Evolutionary conservation across 2,329 filamentous ascomycete species (phyloP).

Genomic region (Phyllosticta ampelicida): DNA sequence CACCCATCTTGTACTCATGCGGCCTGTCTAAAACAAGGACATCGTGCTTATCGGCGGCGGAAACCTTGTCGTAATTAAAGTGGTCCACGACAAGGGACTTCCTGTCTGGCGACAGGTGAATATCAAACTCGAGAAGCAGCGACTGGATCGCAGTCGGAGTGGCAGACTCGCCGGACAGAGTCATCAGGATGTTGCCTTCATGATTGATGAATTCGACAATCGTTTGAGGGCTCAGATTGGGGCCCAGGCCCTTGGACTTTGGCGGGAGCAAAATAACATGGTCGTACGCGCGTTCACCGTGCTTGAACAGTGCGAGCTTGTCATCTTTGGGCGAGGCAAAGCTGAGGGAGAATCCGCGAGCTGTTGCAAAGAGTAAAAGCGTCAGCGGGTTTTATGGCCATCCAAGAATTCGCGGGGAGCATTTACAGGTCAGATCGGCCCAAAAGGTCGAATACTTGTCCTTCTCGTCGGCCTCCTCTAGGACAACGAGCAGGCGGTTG

Average conservation of each 20-base stretch:
- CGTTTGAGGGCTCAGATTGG: constrained; percentile 72
- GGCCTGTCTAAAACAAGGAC: constrained; percentile 70
- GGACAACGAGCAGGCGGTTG: constrained; percentile 68
- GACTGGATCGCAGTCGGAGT: constrained; percentile 65
- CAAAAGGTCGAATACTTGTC: constrained; percentile 73
- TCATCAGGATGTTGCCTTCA: constrained; percentile 81
- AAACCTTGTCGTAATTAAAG: constrained; percentile 78
- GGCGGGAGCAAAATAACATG: constrained; percentile 81
- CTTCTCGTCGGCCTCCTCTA: constrained; percentile 76
- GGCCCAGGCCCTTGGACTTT: constrained; percentile 87
- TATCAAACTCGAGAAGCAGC: constrained; percentile 78
- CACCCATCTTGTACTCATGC: constrained; percentile 50
- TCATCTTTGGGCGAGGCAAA: constrained; percentile 79
- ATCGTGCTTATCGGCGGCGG: constrained; percentile 74
- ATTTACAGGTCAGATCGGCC: constrained; percentile 44
- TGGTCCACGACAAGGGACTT: constrained; percentile 84
- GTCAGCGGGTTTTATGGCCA: not conserved
- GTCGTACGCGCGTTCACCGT: constrained; percentile 83
- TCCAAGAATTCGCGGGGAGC: not conserved
- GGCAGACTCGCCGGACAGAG: constrained; percentile 61
- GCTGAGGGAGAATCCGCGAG: constrained; percentile 67
- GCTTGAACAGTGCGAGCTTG: constrained; percentile 64
- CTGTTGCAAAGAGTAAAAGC: constrained; percentile 37
- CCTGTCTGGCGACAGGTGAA: constrained; percentile 76
- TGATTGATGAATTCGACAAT: constrained; percentile 87